A percentile compares a stretch with the other conserved stretches of the same genome.
Evolutionary conservation across 805 yeast species (phyloP).

Genomic region (Ogataea populi-albae): DNA sequence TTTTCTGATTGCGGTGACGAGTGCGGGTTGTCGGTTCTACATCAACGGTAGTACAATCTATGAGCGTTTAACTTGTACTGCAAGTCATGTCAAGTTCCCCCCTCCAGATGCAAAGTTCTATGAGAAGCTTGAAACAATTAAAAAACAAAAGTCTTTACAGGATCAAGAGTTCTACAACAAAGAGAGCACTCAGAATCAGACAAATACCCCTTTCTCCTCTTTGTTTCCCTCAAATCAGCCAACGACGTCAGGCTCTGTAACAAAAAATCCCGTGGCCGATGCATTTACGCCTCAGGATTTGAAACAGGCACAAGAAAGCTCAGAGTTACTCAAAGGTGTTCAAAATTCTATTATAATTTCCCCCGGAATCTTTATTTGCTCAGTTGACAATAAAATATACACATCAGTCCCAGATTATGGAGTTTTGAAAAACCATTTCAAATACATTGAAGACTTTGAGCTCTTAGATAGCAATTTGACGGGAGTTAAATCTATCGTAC

Average conservation of each 20-base stretch:
- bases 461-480: conserved; percentile 54
- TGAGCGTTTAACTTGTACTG: conserved; percentile 33
- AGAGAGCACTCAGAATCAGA: conserved; percentile 5
- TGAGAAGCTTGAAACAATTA: conserved; percentile 32
- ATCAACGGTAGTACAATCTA: conserved; percentile 46
- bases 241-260: conserved; percentile 18
- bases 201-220: conserved; percentile 2
- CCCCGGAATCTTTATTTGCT: conserved; percentile 84
- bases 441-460: conserved; percentile 78
- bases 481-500: conserved; percentile 68
- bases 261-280: conserved; percentile 29
- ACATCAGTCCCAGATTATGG: conserved; percentile 86
- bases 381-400: conserved; percentile 49
- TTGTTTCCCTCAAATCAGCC: conserved; percentile 5
- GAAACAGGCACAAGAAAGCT: conserved; percentile 54
- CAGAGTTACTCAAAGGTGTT: conserved; percentile 54
- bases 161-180: conserved; percentile 27
- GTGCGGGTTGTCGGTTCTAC: conserved; percentile 78
- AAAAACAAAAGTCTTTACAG: conserved; percentile 38
- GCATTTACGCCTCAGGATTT: conserved; percentile 33
- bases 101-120: conserved; percentile 36
- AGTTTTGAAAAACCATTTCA: conserved; percentile 66
- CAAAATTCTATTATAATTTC: conserved; percentile 61
- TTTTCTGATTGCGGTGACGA: conserved; percentile 74
- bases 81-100: conserved; percentile 44